Conservation (phyloP, 2,329 filamentous ascomycete genomes). For the Nothopassalora personata region DNA sequence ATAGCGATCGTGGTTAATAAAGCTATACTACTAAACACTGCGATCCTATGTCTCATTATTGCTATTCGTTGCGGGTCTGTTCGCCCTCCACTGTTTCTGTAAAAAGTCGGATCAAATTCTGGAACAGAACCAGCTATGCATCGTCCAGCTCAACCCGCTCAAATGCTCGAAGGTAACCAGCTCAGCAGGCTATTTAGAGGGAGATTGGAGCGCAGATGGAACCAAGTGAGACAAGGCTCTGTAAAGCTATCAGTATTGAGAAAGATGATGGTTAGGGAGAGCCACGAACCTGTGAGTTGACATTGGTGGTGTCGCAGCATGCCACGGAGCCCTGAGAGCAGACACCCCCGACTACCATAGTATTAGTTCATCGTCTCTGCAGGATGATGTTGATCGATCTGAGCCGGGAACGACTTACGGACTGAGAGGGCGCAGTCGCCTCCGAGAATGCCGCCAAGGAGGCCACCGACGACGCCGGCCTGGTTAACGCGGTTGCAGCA, state of each 20-base stretch:
- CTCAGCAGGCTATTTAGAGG: conserved; percentile 3
- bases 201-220: conserved; percentile 9
- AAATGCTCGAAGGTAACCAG: neutral
- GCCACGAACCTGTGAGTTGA: conserved; percentile 2
- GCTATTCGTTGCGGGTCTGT: neutral
- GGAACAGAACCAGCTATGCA: neutral
- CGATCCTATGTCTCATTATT: neutral
- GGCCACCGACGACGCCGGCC: neutral
- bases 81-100: neutral
- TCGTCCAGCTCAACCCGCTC: neutral
- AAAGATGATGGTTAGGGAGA: neutral
- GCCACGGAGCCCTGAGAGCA: conserved; percentile 10
- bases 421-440: conserved; percentile 8
- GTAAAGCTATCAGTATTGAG: neutral
- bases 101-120: neutral
- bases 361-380: neutral
- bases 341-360: neutral
- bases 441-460: conserved; percentile 1
- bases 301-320: conserved; percentile 9
- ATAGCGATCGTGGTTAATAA: neutral
- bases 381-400: neutral
- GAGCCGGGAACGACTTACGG: neutral
- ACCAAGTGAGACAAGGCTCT: conserved; percentile 8
- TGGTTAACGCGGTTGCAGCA: conserved; percentile 6
- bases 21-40: neutral